Evolutionary conservation across 1,139 yeast genomes (phyloP).

Genomic region (Yamadazyma dendronema): DNA sequence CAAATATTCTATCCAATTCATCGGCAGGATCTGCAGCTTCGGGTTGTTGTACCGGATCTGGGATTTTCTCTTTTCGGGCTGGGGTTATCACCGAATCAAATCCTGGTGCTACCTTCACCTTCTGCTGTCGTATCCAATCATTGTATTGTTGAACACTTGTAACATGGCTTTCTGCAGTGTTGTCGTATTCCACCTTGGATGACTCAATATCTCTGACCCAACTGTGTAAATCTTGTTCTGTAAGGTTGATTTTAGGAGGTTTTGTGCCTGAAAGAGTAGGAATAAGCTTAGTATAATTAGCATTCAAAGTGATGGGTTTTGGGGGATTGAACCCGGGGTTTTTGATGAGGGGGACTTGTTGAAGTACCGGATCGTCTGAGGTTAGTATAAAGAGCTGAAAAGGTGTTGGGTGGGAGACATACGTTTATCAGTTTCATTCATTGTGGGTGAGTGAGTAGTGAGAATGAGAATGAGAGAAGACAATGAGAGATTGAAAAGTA

Average conservation of each 20-base stretch:
- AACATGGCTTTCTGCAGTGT: conserved; percentile 10
- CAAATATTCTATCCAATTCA: conserved; percentile 32
- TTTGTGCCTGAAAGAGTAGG: conserved; percentile 32
- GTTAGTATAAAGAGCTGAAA: conserved; percentile 5
- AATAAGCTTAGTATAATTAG: conserved; percentile 45
- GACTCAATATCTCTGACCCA: conserved; percentile 30
- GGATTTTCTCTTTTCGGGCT: background rate
- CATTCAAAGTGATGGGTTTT: conserved; percentile 53
- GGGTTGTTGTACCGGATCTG: background rate
- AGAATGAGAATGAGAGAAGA: background rate
- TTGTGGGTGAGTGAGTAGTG: conserved; percentile 2
- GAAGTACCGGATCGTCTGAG: conserved; percentile 49
- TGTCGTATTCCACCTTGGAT: conserved; percentile 14
- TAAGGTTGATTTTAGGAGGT: conserved; percentile 39
- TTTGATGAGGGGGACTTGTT: conserved; percentile 57
- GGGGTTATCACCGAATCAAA: conserved; percentile 35
- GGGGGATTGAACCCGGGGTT: conserved; percentile 59
- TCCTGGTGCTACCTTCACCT: conserved; percentile 43
- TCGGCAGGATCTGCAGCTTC: background rate
- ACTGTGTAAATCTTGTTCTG: conserved; percentile 24
- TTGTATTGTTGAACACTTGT: conserved; percentile 20
- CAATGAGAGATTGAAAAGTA: background rate
- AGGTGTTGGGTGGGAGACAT: conserved; percentile 14
- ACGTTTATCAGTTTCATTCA: conserved; percentile 22
- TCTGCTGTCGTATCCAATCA: conserved; percentile 37